Conservation (phyloP, 352 stramenopile species). For the Phytophthora boehmeriae region DNA sequence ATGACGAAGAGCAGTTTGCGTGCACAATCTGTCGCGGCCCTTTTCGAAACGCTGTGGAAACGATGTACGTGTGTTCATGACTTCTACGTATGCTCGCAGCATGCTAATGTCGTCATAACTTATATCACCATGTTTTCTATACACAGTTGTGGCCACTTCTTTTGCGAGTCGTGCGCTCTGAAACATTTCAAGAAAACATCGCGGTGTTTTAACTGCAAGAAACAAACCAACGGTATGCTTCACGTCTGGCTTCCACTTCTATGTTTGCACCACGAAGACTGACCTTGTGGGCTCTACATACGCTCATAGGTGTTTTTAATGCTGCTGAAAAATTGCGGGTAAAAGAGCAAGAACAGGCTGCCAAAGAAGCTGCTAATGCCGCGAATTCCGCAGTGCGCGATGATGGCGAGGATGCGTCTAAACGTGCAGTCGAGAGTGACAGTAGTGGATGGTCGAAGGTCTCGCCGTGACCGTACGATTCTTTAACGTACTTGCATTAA, state of each 20-base stretch:
- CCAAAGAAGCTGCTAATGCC: background rate
- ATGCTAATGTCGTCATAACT: background rate
- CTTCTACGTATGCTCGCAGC: background rate
- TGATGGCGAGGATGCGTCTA: background rate
- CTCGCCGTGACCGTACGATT: background rate
- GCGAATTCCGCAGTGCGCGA: background rate
- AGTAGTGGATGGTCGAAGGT: slow-evolving; percentile 29
- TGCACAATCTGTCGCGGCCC: slow-evolving; percentile 95
- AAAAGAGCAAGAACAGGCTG: slow-evolving; percentile 41
- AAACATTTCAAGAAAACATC: slow-evolving; percentile 83
- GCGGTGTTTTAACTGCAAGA: slow-evolving; percentile 94
- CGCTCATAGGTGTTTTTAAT: slow-evolving; percentile 89
- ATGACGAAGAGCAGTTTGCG: slow-evolving; percentile 90
- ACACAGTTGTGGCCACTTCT: slow-evolving; percentile 94
- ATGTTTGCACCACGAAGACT: too few relatives aligned
- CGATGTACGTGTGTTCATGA: slow-evolving; percentile 47
- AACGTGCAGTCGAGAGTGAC: too few relatives aligned
- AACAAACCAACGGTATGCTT: slow-evolving; percentile 89
- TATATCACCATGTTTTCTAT: slow-evolving; percentile 1
- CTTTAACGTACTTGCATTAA: too few relatives aligned
- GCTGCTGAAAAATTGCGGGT: slow-evolving; percentile 80
- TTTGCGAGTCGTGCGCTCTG: slow-evolving; percentile 94
- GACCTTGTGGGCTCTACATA: background rate
- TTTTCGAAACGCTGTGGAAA: slow-evolving; percentile 96
- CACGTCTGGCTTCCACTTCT: too few relatives aligned